These are phyloP conservation scores for Porpolomopsis calyptriformis DNA, from an alignment of 768 basidiomycete species.

Conservation along the genomic window DNA sequence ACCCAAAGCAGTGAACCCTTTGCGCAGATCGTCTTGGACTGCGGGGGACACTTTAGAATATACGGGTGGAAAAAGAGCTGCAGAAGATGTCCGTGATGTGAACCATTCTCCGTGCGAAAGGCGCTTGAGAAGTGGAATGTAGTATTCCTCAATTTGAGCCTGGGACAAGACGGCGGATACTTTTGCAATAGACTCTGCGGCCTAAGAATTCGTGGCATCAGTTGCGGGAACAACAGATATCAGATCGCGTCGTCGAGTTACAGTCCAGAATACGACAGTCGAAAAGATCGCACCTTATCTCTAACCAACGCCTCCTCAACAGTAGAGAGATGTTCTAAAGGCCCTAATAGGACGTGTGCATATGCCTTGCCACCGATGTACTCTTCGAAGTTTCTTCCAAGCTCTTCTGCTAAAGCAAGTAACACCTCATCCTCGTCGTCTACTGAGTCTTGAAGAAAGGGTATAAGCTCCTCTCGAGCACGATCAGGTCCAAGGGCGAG, in stretches of 20 bases:
- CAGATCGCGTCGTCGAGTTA: neutral
- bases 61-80: slow-evolving; percentile 84
- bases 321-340: slow-evolving; percentile 88
- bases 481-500: slow-evolving; percentile 92
- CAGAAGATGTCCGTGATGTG: slow-evolving; percentile 92
- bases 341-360: slow-evolving; percentile 82
- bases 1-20: slow-evolving; percentile 70
- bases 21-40: slow-evolving; percentile 81
- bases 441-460: slow-evolving; percentile 96
- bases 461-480: slow-evolving; percentile 88
- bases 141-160: slow-evolving; percentile 76
- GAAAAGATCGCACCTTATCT: slow-evolving; percentile 66
- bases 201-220: slow-evolving; percentile 36
- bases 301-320: slow-evolving; percentile 97
- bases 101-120: slow-evolving; percentile 96
- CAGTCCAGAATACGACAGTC: slow-evolving; percentile 2
- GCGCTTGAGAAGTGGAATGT: slow-evolving; percentile 83
- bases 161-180: slow-evolving; percentile 69
- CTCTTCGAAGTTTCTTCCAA: slow-evolving; percentile 86
- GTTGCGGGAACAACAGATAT: neutral
- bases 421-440: slow-evolving; percentile 99
- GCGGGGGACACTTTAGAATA: slow-evolving; percentile 67
- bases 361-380: slow-evolving; percentile 85
- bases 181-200: slow-evolving; percentile 91
- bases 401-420: slow-evolving; percentile 88